phyloP scores from a whole-genome alignment of 306 rosid genomes.

The Gillenia trifoliata region DNA sequence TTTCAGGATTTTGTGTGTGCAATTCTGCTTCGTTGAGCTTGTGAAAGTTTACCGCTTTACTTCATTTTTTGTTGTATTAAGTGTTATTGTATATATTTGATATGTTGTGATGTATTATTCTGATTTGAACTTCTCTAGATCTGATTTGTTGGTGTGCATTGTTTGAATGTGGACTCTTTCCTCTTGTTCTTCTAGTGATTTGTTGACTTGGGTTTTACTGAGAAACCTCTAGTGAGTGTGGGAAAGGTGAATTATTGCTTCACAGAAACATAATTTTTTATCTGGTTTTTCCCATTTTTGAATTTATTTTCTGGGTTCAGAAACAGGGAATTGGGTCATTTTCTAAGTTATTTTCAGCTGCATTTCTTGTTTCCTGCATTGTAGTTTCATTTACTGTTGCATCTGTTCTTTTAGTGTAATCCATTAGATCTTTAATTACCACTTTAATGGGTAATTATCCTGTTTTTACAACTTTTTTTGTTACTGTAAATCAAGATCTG shows the following conservation, averaged over 20 bases:
- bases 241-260: too few relatives aligned
- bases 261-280: constrained; percentile 10
- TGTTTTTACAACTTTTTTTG: background rate
- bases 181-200: constrained; percentile 20
- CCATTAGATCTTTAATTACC: constrained; percentile 26
- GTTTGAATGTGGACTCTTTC: constrained; percentile 11
- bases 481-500: constrained; percentile 42
- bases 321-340: constrained; percentile 4
- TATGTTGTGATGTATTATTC: constrained; percentile 18
- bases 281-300: constrained; percentile 11
- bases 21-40: background rate
- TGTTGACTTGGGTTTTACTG: constrained; percentile 22
- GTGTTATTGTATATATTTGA: background rate
- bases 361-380: constrained; percentile 1
- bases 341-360: constrained; percentile 5
- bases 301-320: constrained; percentile 6
- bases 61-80: background rate
- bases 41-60: constrained; percentile 1
- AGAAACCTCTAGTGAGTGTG: constrained; percentile 13
- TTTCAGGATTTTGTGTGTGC: background rate
- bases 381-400: constrained; percentile 21
- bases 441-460: background rate
- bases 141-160: constrained; percentile 42
- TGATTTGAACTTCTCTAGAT: constrained; percentile 44
- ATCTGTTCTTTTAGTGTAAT: constrained; percentile 10